phyloP scores from a whole-genome alignment of 768 basidiomycete genomes.

The Calocybe cyanea region DNA sequence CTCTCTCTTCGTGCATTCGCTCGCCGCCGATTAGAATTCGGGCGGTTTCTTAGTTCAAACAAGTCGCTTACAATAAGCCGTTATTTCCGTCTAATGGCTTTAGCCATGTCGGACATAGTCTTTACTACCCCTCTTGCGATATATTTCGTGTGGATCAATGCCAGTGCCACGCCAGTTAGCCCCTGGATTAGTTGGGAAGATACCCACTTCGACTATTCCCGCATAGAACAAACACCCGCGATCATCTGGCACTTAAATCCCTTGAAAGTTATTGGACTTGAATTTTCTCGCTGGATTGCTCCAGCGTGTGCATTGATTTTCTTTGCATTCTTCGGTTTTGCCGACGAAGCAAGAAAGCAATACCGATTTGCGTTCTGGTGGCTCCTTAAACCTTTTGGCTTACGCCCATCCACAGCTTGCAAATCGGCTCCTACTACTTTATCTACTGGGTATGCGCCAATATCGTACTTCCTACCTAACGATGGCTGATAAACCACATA shows the following conservation, averaged over 20 bases:
- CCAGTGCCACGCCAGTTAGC: slow-evolving; percentile 20
- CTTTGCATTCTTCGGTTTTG: slow-evolving; percentile 58
- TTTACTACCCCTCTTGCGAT: slow-evolving; percentile 42
- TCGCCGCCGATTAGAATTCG: slow-evolving; percentile 38
- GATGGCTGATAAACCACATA: no score
- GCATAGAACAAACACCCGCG: slow-evolving; percentile 38
- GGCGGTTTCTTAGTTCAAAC: slow-evolving; percentile 33
- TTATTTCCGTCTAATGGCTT: slow-evolving; percentile 58
- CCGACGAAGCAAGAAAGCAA: slow-evolving; percentile 46
- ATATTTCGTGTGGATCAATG: slow-evolving; percentile 35
- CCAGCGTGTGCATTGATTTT: slow-evolving; percentile 50
- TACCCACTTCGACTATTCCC: slow-evolving; percentile 45
- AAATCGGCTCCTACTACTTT: no score
- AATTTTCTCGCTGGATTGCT: slow-evolving; percentile 46
- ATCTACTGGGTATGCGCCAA: no score
- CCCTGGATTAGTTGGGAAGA: slow-evolving; percentile 50
- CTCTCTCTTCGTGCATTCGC: slow-evolving; percentile 39
- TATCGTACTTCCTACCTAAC: no score
- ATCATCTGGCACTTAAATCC: slow-evolving; percentile 36
- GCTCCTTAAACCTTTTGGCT: slow-evolving; percentile 23
- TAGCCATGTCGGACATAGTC: slow-evolving; percentile 44
- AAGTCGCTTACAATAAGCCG: slow-evolving; percentile 41
- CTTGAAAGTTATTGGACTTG: slow-evolving; percentile 23
- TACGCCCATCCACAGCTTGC: neutral
- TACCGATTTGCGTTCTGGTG: slow-evolving; percentile 26